These are phyloP conservation scores for Psophocarpus tetragonolobus DNA, from an alignment of 306 rosid genomes.

Conservation along the genomic window DNA sequence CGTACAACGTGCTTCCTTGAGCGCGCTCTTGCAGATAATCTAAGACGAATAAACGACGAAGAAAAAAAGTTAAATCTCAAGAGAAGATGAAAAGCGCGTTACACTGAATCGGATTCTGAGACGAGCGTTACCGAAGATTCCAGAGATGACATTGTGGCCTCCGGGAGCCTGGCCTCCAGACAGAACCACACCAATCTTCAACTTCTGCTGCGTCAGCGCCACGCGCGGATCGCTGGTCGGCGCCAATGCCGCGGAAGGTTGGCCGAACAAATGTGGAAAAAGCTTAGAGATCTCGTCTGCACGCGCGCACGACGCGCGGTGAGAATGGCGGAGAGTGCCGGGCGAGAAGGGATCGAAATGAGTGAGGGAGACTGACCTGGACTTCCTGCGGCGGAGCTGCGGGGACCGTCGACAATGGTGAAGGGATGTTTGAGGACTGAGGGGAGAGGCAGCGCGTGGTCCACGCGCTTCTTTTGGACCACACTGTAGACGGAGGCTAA, in stretches of 20 bases:
- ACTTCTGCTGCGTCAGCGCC: slow-evolving; percentile 39
- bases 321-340: background rate
- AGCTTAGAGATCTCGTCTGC: slow-evolving; percentile 94
- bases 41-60: slow-evolving; percentile 28
- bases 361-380: slow-evolving; percentile 55
- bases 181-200: slow-evolving; percentile 94
- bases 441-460: slow-evolving; percentile 80
- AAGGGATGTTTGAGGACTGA: slow-evolving; percentile 71
- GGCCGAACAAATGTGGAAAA: slow-evolving; percentile 84
- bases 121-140: slow-evolving; percentile 67
- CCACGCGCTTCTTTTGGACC: slow-evolving; percentile 80
- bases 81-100: background rate
- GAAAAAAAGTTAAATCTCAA: background rate
- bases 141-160: slow-evolving; percentile 95
- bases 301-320: background rate
- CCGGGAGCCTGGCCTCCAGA: slow-evolving; percentile 99
- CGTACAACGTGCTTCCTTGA: slow-evolving; percentile 81
- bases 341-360: slow-evolving; percentile 31
- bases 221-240: slow-evolving; percentile 44
- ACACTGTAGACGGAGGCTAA: slow-evolving; percentile 75
- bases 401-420: slow-evolving; percentile 78
- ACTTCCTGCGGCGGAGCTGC: slow-evolving; percentile 92
- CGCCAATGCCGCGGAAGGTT: slow-evolving; percentile 72
- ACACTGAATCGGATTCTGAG: background rate
- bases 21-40: slow-evolving; percentile 90